phyloP scores from a whole-genome alignment of 2,329 filamentous ascomycete genomes.

The Orbilia quercus region DNA sequence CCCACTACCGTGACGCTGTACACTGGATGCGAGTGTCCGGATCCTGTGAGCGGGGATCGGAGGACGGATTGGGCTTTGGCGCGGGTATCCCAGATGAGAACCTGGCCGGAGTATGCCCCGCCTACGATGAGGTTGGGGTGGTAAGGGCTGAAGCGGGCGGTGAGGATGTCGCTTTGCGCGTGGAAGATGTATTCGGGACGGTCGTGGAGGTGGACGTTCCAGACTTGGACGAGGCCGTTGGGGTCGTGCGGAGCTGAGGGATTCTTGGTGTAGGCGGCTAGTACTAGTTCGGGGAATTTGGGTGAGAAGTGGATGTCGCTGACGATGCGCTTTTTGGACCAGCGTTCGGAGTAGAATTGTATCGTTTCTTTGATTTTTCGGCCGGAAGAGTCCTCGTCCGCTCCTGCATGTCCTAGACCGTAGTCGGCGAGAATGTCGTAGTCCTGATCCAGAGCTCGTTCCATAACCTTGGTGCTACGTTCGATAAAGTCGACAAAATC shows the following conservation, averaged over 20 bases:
- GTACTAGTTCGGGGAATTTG: constrained; percentile 90
- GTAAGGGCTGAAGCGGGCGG: constrained; percentile 97
- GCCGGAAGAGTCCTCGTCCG: constrained; percentile 76
- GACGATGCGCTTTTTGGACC: constrained; percentile 98
- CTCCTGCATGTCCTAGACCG: constrained; percentile 82
- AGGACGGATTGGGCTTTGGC: constrained; percentile 89
- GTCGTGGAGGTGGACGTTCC: constrained; percentile 95
- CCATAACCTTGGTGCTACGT: constrained; percentile 94
- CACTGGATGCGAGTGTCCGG: constrained; percentile 94
- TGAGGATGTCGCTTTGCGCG: constrained; percentile 92
- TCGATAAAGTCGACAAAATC: constrained; percentile 97
- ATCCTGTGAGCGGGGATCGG: constrained; percentile 93
- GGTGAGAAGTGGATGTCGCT: constrained; percentile 95
- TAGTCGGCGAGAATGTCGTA: constrained; percentile 98
- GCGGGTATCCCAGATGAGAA: constrained; percentile 95
- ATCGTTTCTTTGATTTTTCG: constrained; percentile 84
- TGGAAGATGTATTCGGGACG: constrained; percentile 97
- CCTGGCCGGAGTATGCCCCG: constrained; percentile 95
- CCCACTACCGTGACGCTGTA: constrained; percentile 96
- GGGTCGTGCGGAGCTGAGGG: constrained; percentile 93
- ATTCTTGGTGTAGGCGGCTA: constrained; percentile 97
- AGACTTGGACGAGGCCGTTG: constrained; percentile 92
- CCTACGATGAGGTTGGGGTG: constrained; percentile 96
- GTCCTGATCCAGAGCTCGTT: constrained; percentile 81
- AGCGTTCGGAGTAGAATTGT: constrained; percentile 93